Conservation (phyloP, 2,329 filamentous ascomycete species). For the Fusarium pininemorale region DNA sequence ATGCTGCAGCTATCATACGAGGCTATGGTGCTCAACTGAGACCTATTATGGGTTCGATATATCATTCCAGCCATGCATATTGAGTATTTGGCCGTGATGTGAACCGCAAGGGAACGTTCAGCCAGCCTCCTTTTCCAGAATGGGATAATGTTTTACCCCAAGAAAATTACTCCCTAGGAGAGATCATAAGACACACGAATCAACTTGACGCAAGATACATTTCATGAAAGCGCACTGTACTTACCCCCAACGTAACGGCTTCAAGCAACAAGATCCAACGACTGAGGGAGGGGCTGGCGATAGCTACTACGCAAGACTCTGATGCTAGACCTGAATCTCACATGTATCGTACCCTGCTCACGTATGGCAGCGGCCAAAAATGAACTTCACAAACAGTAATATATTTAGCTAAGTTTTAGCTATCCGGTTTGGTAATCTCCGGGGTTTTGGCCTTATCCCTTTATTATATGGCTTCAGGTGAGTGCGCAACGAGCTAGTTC, state of each 20-base stretch:
- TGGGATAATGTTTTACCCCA: background rate
- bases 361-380: too few species aligned
- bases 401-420: too few species aligned
- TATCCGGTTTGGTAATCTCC: too few species aligned
- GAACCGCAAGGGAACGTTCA: background rate
- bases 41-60: rapidly evolving
- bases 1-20: background rate
- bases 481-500: too few species aligned
- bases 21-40: background rate
- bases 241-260: background rate
- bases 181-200: background rate
- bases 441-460: too few species aligned
- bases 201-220: background rate
- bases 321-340: background rate
- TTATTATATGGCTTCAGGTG: too few species aligned
- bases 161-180: background rate
- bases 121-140: background rate
- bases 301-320: background rate
- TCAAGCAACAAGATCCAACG: background rate
- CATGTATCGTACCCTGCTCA: background rate
- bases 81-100: rapidly evolving
- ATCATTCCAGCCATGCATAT: background rate
- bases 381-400: too few species aligned
- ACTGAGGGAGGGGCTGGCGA: background rate
- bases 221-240: too few species aligned